These are phyloP conservation scores for Tephrocybe sp. DNA, from an alignment of 768 basidiomycete species.

Conservation along the genomic window DNA sequence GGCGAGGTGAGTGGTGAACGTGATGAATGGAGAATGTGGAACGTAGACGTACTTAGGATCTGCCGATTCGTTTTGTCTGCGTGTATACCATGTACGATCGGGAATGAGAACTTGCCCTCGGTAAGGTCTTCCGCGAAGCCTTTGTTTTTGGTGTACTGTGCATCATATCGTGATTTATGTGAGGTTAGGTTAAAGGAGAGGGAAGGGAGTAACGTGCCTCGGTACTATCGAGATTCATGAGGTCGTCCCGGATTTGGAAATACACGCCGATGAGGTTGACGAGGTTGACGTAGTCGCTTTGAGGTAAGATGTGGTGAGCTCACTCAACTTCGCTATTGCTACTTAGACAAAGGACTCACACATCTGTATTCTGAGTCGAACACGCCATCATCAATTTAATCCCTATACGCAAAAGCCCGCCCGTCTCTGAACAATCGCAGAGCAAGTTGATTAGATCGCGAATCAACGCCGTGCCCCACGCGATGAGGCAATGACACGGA, in stretches of 20 bases:
- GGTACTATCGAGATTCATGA: slow-evolving; percentile 88
- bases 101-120: slow-evolving; percentile 98
- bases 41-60: slow-evolving; percentile 68
- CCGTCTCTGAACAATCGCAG: slow-evolving; percentile 65
- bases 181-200: background rate
- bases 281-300: slow-evolving; percentile 29
- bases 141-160: slow-evolving; percentile 78
- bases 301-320: too few species aligned
- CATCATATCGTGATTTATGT: background rate
- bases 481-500: background rate
- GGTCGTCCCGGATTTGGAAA: slow-evolving; percentile 95
- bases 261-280: slow-evolving; percentile 91
- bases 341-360: slow-evolving; percentile 52
- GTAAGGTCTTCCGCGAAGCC: slow-evolving; percentile 93
- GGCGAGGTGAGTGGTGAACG: too few species aligned
- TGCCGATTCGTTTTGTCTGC: slow-evolving; percentile 73
- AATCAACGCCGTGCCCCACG: background rate
- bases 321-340: too few species aligned
- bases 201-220: slow-evolving; percentile 46
- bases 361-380: slow-evolving; percentile 53
- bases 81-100: slow-evolving; percentile 86
- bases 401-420: slow-evolving; percentile 89
- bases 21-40: background rate
- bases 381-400: slow-evolving; percentile 98
- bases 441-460: background rate